A percentile compares a stretch with the other conserved stretches of the same genome.
Evolutionary conservation across 2,329 filamentous ascomycete species (phyloP).

Genomic region (Thielaviopsis populi): DNA sequence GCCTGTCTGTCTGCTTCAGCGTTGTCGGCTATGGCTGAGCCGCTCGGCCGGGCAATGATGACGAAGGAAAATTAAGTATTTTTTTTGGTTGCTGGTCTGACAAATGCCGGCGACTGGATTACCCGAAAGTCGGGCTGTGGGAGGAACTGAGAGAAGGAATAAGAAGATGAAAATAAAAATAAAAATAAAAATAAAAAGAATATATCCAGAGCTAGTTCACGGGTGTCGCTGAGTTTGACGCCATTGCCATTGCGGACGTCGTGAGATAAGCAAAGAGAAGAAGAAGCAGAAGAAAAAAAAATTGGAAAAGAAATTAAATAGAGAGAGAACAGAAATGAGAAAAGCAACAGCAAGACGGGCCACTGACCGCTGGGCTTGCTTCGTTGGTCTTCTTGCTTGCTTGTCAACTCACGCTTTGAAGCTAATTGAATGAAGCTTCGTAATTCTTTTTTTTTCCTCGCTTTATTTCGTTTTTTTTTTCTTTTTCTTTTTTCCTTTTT

Average conservation of each 20-base stretch:
- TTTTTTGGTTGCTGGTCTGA: background rate
- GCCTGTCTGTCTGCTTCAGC: too few relatives aligned
- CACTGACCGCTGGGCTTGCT: too few relatives aligned
- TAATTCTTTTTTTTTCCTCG: too few relatives aligned
- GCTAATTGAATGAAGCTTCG: background rate
- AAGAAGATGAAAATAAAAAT: background rate
- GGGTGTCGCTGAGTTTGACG: background rate
- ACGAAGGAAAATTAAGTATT: too few relatives aligned
- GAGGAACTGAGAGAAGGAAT: background rate
- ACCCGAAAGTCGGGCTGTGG: too few relatives aligned
- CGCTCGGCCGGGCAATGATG: background rate
- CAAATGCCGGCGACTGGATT: background rate
- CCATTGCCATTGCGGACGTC: background rate
- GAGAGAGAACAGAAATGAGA: background rate
- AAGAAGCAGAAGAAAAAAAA: slow-evolving; percentile 11
- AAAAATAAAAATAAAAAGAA: background rate
- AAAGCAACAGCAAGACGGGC: too few relatives aligned
- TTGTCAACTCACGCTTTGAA: background rate
- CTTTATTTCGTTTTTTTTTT: too few relatives aligned
- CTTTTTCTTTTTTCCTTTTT: too few relatives aligned
- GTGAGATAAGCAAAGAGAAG: slow-evolving; percentile 1
- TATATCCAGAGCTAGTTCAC: background rate
- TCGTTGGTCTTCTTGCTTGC: too few relatives aligned
- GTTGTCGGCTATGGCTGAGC: slow-evolving; percentile 22
- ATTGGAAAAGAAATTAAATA: slow-evolving; percentile 5